A percentile compares a stretch with the other conserved stretches of the same genome.
Evolutionary conservation across 208 protist genomes (phyloP).

Genomic region (Trichomonas vaginalis): DNA sequence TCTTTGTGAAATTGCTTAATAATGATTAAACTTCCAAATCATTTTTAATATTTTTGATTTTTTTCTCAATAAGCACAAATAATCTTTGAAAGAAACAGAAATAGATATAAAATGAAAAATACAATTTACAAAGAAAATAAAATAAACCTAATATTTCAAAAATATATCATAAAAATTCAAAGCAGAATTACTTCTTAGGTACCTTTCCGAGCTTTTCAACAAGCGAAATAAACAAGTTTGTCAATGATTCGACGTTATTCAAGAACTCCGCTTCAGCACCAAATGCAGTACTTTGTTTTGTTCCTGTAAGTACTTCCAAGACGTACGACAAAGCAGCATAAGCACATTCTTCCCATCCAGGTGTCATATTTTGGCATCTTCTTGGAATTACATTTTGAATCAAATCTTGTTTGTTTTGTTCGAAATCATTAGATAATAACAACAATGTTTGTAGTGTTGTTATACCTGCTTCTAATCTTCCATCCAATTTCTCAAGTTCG

Average conservation of each 20-base stretch:
- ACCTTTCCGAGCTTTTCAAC: not conserved
- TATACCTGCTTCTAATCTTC: not conserved
- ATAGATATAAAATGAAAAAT: too few relatives aligned
- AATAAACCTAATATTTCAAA: too few relatives aligned
- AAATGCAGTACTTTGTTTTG: not conserved
- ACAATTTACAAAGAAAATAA: too few relatives aligned
- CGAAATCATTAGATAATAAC: not conserved
- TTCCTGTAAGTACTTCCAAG: not conserved
- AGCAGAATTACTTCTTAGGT: too few relatives aligned
- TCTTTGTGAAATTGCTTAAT: too few relatives aligned
- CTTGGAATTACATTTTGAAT: not conserved
- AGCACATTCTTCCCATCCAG: conserved; percentile 8
- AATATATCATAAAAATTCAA: not conserved
- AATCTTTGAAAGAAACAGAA: too few relatives aligned
- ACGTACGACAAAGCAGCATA: not conserved
- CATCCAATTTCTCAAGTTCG: not conserved
- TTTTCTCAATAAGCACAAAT: too few relatives aligned
- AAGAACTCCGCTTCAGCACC: not conserved
- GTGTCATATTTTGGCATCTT: not conserved
- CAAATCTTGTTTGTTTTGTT: not conserved
- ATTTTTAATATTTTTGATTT: too few relatives aligned
- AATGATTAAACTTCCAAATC: too few relatives aligned
- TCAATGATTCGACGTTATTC: not conserved
- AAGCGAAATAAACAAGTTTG: not conserved
- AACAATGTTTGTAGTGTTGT: not conserved